Base-by-base conservation (phyloP, 148 eudicot genomes). In the Nyssa sinensis region DNA sequence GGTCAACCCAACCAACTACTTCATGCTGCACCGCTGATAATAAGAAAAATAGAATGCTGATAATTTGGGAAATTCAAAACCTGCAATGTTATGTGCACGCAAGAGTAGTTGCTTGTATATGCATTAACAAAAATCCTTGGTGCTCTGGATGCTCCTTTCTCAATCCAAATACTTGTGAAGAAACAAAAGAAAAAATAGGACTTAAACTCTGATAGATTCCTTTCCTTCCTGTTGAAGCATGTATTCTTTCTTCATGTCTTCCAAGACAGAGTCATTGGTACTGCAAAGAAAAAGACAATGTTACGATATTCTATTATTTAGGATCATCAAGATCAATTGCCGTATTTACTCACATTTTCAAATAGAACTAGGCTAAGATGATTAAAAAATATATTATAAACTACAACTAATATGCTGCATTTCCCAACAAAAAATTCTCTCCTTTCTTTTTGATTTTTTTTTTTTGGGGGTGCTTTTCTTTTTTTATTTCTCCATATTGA, bases 191-290 rank as follows among this genome's bases (percentile, higher is more conserved):
- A 23, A 3, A 23, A n/a, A n/a, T n/a, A 23, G 32, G 55, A n/a
- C 16, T 23, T 49, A 30, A 21, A 58, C 33, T 58, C 79, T 60
- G 32, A 82, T 7, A 32, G 83, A 68, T 39, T 66, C 79, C 72
- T 81, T 77, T 60, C 75, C 80, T 29, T 86, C 78, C 66, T 86
- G 72, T 69, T 81, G 81, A 62, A 81, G 83, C 73, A 72, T 37
- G 74, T 86, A 86, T n/a, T 77, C 78, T 75, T 84, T 82, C 86
- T 86, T 86, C 90, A 84, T 79, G 69, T 84, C 78, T 80, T 86
- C 87, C 87, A 86, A 70, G 65, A 86, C 86, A 57, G 78, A 64
- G 65, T 86, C 90, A 70, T 84, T 84, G 0, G 90, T 86, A 75
- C 89, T 86, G 78, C 80, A 81, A 65, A 13, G 49, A 4, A 27